Conservation (phyloP, 2,329 filamentous ascomycete genomes). For the Calcarisporium arbuscula region DNA sequence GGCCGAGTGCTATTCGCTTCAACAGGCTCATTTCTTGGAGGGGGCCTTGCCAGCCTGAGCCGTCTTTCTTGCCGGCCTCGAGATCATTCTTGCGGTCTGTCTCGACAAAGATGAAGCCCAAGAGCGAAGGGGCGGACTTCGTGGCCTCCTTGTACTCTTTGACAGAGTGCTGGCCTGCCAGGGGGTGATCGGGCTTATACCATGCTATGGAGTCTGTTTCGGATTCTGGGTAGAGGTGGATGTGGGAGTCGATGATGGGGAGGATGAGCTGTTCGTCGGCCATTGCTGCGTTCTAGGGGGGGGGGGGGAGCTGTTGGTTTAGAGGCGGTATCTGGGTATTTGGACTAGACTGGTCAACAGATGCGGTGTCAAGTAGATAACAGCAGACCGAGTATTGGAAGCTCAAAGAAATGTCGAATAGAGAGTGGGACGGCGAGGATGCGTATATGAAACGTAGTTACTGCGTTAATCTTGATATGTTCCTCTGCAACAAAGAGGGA, state of each 20-base stretch:
- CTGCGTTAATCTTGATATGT: no score
- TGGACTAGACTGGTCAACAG: no score
- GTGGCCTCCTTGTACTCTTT: constrained; percentile 52
- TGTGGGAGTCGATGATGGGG: constrained; percentile 80
- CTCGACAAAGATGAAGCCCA: constrained; percentile 78
- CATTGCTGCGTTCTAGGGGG: constrained; percentile 19
- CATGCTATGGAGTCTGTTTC: constrained; percentile 64
- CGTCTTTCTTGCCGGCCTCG: constrained; percentile 38
- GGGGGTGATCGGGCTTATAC: constrained; percentile 52
- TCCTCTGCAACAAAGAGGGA: no score
- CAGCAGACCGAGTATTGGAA: no score
- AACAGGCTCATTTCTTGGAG: constrained; percentile 68
- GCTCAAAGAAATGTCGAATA: no score
- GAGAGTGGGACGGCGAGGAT: no score
- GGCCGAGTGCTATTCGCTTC: constrained; percentile 57
- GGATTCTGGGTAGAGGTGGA: constrained; percentile 74
- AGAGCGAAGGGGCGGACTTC: constrained; percentile 35
- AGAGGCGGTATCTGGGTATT: no score
- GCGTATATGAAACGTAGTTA: no score
- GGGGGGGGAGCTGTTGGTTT: constrained; percentile 2
- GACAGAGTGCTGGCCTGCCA: constrained; percentile 59
- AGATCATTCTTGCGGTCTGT: constrained; percentile 65
- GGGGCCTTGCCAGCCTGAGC: constrained; percentile 58
- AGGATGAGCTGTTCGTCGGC: constrained; percentile 34
- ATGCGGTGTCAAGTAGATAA: no score